Evolutionary conservation across 2,329 filamentous ascomycete genomes (phyloP).

Genomic region (Aspergillus thermomutatus): DNA sequence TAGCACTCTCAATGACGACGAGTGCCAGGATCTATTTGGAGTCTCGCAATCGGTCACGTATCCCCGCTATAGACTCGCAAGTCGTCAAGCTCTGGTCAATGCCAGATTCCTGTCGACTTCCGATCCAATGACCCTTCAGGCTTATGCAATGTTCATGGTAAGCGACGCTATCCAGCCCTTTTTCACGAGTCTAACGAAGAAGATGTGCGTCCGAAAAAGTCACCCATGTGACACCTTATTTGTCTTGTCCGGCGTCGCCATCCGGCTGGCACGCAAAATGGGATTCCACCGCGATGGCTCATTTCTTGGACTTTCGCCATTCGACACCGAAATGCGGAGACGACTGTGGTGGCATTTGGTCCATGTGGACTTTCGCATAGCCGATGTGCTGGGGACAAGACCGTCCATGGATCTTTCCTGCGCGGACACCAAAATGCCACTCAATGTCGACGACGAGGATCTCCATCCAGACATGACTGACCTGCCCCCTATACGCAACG

Average conservation of each 20-base stretch:
- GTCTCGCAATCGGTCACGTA: conserved; percentile 27
- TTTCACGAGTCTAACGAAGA: conserved; percentile 2
- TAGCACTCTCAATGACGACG: conserved; percentile 52
- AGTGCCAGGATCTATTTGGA: conserved; percentile 45
- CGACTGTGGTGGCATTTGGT: conserved; percentile 69
- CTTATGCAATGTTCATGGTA: conserved; percentile 53
- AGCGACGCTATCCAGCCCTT: conserved; percentile 14
- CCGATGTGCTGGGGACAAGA: conserved; percentile 59
- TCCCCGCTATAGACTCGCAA: conserved; percentile 37
- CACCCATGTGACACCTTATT: conserved; percentile 50
- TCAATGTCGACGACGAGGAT: conserved; percentile 19
- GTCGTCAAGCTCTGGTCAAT: conserved; percentile 43
- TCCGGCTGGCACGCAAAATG: conserved; percentile 57
- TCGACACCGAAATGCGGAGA: conserved; percentile 65
- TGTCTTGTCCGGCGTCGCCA: conserved; percentile 49
- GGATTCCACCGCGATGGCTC: conserved; percentile 62
- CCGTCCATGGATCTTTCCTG: conserved; percentile 19
- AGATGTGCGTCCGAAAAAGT: neutral
- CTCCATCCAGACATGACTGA: conserved; percentile 33
- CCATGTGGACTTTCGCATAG: conserved; percentile 63
- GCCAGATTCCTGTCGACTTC: conserved; percentile 38
- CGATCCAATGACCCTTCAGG: conserved; percentile 42
- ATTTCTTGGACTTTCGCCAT: conserved; percentile 41
- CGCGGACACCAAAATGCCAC: conserved; percentile 14
- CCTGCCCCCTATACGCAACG: conserved; percentile 22